These are phyloP conservation scores for Eleusine coracana DNA, from an alignment of 176 grass and related monocot genomes.

Conservation along the genomic window DNA sequence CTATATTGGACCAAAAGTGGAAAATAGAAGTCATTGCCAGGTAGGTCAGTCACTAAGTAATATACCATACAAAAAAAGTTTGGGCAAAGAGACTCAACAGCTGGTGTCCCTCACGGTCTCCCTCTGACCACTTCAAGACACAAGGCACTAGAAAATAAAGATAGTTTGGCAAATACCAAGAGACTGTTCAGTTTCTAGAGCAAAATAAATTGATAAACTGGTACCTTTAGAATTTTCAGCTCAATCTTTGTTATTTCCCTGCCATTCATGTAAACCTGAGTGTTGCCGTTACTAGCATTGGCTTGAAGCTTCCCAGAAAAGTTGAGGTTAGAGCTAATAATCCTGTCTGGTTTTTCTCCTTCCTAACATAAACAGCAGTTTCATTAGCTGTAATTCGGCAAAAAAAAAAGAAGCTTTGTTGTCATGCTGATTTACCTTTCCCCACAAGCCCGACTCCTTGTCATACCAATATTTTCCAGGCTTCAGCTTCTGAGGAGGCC, in stretches of 20 bases:
- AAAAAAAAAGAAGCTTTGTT: background rate
- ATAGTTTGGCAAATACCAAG: background rate
- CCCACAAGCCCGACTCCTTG: constrained; percentile 95
- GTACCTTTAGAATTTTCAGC: constrained; percentile 75
- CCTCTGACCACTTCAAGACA: constrained; percentile 8
- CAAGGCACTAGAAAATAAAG: constrained; percentile 32
- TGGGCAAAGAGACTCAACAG: constrained; percentile 1
- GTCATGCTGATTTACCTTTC: constrained; percentile 59
- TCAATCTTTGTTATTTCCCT: constrained; percentile 91
- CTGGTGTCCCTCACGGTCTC: background rate
- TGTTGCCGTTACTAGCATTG: constrained; percentile 89
- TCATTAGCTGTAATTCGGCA: background rate
- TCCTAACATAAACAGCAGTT: constrained; percentile 52
- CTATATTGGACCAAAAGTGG: constrained; percentile 1
- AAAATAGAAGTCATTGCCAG: background rate
- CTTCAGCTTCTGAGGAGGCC: constrained; percentile 81
- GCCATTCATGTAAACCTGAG: constrained; percentile 89
- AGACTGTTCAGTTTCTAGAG: background rate
- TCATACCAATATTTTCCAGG: constrained; percentile 96
- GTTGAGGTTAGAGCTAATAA: constrained; percentile 84
- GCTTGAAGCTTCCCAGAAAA: constrained; percentile 83
- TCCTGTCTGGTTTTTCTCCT: constrained; percentile 79
- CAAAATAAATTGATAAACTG: constrained; percentile 36
- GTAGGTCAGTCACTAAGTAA: background rate
- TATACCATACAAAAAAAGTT: background rate